A percentile compares a stretch with the other conserved stretches of the same genome.
These are phyloP conservation scores for Aspergillus flavus DNA, from an alignment of 2,329 filamentous ascomycete genomes.

Conservation along the genomic window DNA sequence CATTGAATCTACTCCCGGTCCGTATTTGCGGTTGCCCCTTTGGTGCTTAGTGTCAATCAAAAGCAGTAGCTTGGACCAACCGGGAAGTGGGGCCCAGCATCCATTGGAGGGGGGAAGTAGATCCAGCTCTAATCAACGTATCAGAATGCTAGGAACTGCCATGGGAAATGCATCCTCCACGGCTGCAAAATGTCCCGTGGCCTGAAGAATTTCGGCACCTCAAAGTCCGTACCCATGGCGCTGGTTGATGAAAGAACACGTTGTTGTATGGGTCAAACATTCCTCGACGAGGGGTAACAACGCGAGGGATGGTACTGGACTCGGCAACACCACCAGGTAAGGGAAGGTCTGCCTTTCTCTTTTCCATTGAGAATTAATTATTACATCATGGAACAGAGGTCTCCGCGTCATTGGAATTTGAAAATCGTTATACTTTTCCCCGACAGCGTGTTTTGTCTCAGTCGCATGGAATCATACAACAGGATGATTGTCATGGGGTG, in stretches of 20 bases:
- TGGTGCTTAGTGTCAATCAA: slow-evolving; percentile 1
- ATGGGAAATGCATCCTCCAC: slow-evolving; percentile 18
- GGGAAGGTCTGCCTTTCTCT: background rate
- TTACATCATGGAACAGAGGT: slow-evolving; percentile 19
- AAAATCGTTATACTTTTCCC: background rate
- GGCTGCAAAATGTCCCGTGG: slow-evolving; percentile 20
- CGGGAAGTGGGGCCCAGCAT: slow-evolving; percentile 23
- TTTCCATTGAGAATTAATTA: background rate
- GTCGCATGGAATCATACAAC: background rate
- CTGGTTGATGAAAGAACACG: slow-evolving; percentile 12
- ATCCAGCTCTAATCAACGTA: slow-evolving; percentile 13
- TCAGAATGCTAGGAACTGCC: slow-evolving; percentile 10
- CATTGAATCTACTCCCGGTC: no score
- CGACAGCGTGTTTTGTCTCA: background rate
- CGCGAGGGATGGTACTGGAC: slow-evolving; percentile 12
- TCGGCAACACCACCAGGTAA: background rate
- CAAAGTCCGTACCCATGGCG: slow-evolving; percentile 1
- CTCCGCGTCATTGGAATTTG: slow-evolving; percentile 17
- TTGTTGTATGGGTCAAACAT: slow-evolving; percentile 16
- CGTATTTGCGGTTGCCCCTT: background rate
- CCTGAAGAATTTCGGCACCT: slow-evolving; percentile 17
- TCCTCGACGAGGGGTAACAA: slow-evolving; percentile 5
- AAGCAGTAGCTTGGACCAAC: slow-evolving; percentile 16
- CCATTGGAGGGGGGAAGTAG: slow-evolving; percentile 6
- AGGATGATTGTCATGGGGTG: background rate